Conservation (phyloP, 2,329 filamentous ascomycete genomes). For the Dactylellina leptospora region DNA sequence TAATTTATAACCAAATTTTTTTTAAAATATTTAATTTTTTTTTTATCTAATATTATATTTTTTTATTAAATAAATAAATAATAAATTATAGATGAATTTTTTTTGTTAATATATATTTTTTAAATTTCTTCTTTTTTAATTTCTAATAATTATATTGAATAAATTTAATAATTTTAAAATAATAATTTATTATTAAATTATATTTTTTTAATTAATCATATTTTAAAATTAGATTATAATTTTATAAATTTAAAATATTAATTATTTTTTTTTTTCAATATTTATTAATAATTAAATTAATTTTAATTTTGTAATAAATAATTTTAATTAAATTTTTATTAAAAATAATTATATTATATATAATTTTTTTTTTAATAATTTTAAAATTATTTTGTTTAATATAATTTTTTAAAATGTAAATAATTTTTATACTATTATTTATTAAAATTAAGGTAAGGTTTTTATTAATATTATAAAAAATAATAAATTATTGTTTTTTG, state of each 20-base stretch:
- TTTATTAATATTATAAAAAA: too few relatives aligned
- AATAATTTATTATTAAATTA: not conserved
- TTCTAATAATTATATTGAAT: conserved; percentile 3
- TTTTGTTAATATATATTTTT: not conserved
- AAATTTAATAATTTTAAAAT: conserved; percentile 5
- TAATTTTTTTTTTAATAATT: too few relatives aligned
- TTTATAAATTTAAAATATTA: not conserved
- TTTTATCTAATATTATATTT: conserved; percentile 2
- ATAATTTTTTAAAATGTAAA: too few relatives aligned
- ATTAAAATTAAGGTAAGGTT: too few relatives aligned
- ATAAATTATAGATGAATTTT: conserved; percentile 1
- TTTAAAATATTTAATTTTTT: conserved; percentile 9
- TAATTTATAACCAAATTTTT: conserved; percentile 3
- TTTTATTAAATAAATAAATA: not conserved
- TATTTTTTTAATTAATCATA: not conserved
- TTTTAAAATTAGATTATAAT: not conserved
- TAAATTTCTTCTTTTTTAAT: conserved; percentile 2
- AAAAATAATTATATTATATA: too few relatives aligned
- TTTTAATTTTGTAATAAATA: too few relatives aligned
- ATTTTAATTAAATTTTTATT: too few relatives aligned
- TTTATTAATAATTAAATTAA: too few relatives aligned
- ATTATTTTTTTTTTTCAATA: too few relatives aligned
- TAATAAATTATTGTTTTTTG: too few relatives aligned
- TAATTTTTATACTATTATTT: too few relatives aligned
- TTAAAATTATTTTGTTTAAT: too few relatives aligned